Evolutionary conservation across 768 basidiomycete genomes (phyloP), one percentile per base, ranked within the genome.

Genomic region (Chalciporus pseudorubinellus): DNA sequence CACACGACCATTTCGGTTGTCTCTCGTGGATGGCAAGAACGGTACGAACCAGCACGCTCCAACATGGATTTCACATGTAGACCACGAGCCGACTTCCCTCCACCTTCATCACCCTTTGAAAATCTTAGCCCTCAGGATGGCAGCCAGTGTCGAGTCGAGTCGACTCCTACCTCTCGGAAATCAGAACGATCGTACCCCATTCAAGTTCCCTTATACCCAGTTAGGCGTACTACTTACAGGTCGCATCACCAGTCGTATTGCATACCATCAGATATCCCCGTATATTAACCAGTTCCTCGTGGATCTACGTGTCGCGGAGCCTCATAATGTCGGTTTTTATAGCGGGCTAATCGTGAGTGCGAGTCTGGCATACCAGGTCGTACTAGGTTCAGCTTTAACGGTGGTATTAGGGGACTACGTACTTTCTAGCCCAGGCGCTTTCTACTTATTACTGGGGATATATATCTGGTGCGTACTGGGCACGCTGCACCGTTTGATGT

Each of bases 281-380:
- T 87, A 84, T 57, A 76, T 87, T 50, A 86, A 87, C 56, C 74
- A 85, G 61, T 78, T 85, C 65, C 77, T 87, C 46, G 71, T 70
- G 11, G 73, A 74, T 34, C 66, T 86, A 1, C 68, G 75, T 47
- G 59, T 84, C 26, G 80, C 82, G 14, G 73, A 81, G 55, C 76
- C 77, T 4, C 80, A 80, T 13, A 72, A 73, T 51, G 77, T 84
- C 18, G 85, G 84, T 2, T 80, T 84, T 48, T 86, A 85, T 62
- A 85, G 83, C 54, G 85, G 85, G 13, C 45, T 85, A 34, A 78
- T 84, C 49, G 83, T 83, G 49, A 48, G 75, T 59, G 2, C 38
- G 24, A 22, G 11, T 24, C 24, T 24, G n/a, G n/a, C n/a, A n/a
- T n/a, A n/a, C n/a, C n/a, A n/a, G n/a, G n/a, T n/a, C n/a, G n/a